Percentiles rank a stretch among this genome's conserved stretches.
Conservation (phyloP, 192 early-diverging fungal species). For the Rhizophagus sp. region DNA sequence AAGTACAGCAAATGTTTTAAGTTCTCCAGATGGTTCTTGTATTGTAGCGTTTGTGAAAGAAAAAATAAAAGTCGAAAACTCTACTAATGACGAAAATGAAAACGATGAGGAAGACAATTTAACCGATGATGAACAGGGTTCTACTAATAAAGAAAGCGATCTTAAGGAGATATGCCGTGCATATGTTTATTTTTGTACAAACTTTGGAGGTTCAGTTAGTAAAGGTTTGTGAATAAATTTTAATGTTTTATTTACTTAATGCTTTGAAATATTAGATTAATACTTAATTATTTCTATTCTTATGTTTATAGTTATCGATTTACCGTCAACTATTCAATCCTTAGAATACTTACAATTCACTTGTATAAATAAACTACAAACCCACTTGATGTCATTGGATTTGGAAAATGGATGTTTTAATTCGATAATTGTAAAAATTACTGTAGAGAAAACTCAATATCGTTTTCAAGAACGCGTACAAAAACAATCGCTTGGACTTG, state of each 20-base stretch:
- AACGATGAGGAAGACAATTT: neutral
- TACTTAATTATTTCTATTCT: neutral
- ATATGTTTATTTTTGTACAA: slow-evolving; percentile 11
- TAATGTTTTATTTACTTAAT: no score
- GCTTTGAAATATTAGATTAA: neutral
- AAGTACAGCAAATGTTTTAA: neutral
- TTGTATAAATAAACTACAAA: slow-evolving; percentile 5
- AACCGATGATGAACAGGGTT: neutral
- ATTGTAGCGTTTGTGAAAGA: slow-evolving; percentile 14
- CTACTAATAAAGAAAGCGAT: neutral
- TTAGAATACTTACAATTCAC: neutral
- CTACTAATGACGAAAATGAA: neutral
- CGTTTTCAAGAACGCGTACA: neutral
- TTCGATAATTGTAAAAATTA: slow-evolving; percentile 3
- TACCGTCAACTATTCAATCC: neutral
- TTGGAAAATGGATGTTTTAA: neutral
- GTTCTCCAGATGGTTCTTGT: slow-evolving; percentile 12
- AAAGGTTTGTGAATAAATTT: neutral
- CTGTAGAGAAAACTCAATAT: slow-evolving; percentile 18
- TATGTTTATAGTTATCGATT: neutral
- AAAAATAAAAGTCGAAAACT: neutral
- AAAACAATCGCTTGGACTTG: no score
- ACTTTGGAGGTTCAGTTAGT: neutral
- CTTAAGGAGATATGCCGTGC: neutral
- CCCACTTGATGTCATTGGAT: slow-evolving; percentile 9